Conservation (phyloP, 2,329 filamentous ascomycete genomes). For the Talaromyces atroroseus region DNA sequence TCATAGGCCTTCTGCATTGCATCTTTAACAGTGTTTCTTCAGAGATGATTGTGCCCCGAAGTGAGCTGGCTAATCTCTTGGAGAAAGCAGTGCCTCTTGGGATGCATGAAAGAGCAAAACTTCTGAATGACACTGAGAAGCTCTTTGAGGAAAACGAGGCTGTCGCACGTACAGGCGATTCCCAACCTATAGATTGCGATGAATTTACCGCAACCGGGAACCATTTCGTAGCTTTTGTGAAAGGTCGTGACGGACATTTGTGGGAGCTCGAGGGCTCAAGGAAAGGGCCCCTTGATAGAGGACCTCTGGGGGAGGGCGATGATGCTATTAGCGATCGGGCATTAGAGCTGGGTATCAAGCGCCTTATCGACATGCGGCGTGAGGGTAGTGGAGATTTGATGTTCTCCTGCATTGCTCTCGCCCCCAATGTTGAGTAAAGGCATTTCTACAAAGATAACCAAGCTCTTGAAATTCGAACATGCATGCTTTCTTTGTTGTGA, state of each 20-base stretch:
- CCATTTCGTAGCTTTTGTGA: slow-evolving; percentile 20
- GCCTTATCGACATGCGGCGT: slow-evolving; percentile 12
- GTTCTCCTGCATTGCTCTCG: too few relatives aligned
- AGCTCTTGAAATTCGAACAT: too few relatives aligned
- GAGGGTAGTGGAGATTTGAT: too few relatives aligned
- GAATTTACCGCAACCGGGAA: too few relatives aligned
- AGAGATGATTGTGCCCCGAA: neutral
- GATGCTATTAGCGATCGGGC: slow-evolving; percentile 26
- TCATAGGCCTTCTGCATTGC: slow-evolving; percentile 52
- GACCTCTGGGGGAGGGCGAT: slow-evolving; percentile 22
- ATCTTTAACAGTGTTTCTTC: slow-evolving; percentile 41
- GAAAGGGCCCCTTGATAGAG: slow-evolving; percentile 27
- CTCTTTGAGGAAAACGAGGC: neutral
- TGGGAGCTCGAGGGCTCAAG: slow-evolving; percentile 30
- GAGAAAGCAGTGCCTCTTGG: neutral
- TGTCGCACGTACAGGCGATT: neutral
- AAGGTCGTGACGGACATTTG: slow-evolving; percentile 25
- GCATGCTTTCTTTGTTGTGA: too few relatives aligned
- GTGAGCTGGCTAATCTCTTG: neutral
- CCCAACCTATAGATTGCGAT: slow-evolving; percentile 23
- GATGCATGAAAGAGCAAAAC: neutral
- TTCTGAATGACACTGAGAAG: neutral
- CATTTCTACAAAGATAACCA: too few relatives aligned
- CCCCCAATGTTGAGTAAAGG: too few relatives aligned
- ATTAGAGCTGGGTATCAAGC: slow-evolving; percentile 22